Evolutionary conservation across 139 green algal species (phyloP), one percentile per base, ranked within the genome.

Genomic region (Chlamydomonas incerta): DNA sequence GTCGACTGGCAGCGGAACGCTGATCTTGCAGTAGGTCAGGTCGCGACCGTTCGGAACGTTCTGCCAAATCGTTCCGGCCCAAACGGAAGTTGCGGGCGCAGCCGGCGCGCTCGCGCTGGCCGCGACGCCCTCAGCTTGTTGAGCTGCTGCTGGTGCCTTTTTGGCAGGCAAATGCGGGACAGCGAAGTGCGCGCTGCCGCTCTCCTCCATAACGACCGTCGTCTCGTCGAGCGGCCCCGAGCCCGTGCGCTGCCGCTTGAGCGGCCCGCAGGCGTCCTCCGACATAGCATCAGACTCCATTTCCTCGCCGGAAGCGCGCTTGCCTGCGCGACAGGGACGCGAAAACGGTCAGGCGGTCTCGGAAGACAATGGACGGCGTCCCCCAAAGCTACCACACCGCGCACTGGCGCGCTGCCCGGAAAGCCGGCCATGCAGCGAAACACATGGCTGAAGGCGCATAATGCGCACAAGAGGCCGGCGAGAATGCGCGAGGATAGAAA

Each of bases 241-340:
- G 8, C 18, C 20, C 60, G 79, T 69, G 21, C 66, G 65, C 66
- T 85, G 79, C 1, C 79, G 79, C 47, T 85, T 85, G 9, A 85
- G 65, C 23, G 79, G 79, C 65, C 79, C 79, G 17, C 66, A 76
- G 18, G 79, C 79, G 21, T 75, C 65, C 50, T 85, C 79, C 2
- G 79, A 58, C 41, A 50, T 50, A n/a, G 46, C 33, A 18, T 85
- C 79, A 0, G 79, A 85, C 29, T 85, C 79, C 47, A 76, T 35
- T 0, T 85, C 79, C 35, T 85, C 79, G 66, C 79, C 75, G 79
- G 31, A 33, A 24, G 57, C n/a, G 79, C 63, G 79, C 50, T 85
- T 85, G 67, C 79, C 79, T 85, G 79, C 46, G 26, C 14, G 28
- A 10, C 34, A 28, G 11, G 10, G 35, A 72, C 24, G 68, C 33